phyloP scores from a whole-genome alignment of 257 asterid genomes.

The Penstemon eatonii region DNA sequence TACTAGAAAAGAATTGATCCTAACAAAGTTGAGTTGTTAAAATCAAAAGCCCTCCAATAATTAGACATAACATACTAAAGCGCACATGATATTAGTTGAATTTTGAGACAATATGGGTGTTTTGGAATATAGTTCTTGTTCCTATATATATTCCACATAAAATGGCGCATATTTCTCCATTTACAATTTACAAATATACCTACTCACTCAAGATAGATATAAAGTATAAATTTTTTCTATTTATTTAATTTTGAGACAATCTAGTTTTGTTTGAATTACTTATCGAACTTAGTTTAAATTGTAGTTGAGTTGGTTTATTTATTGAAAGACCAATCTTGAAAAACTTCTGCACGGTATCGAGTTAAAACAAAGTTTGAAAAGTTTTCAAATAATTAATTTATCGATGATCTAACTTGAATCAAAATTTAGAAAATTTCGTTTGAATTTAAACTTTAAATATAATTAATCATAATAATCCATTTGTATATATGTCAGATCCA shows the following conservation, averaged over 20 bases:
- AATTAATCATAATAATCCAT: neutral
- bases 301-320: too few species aligned
- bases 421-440: neutral
- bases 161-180: slow-evolving; percentile 50
- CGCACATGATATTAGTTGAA: slow-evolving; percentile 29
- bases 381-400: too few species aligned
- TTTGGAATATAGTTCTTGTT: neutral
- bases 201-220: slow-evolving; percentile 16
- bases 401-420: neutral
- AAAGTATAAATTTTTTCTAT: too few species aligned
- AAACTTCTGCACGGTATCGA: too few species aligned
- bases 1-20: too few species aligned
- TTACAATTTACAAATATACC: slow-evolving; percentile 20
- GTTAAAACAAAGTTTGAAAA: too few species aligned
- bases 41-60: neutral
- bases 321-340: too few species aligned
- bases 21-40: too few species aligned
- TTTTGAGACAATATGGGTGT: slow-evolving; percentile 21
- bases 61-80: neutral
- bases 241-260: too few species aligned
- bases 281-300: too few species aligned
- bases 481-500: neutral
- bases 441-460: too few species aligned
- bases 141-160: slow-evolving; percentile 35
- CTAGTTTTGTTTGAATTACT: too few species aligned